Evolutionary conservation across 2,329 filamentous ascomycete species (phyloP).

Genomic region (Colletotrichum camelliae): DNA sequence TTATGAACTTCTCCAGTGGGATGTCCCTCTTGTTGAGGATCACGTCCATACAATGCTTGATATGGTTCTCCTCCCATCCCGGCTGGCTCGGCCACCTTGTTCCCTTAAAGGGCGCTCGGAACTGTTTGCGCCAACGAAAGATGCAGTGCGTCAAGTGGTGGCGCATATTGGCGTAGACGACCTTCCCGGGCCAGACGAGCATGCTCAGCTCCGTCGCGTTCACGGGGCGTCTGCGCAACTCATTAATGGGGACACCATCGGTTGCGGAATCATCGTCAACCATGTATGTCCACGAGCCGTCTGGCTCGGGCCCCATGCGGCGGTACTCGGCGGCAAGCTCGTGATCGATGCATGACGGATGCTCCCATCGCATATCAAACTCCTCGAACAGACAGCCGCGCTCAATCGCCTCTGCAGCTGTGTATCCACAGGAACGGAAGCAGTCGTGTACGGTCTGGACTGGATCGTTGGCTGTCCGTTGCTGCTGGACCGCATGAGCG

Average conservation of each 20-base stretch:
- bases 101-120: not conserved
- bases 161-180: not conserved
- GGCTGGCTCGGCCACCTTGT: not conserved
- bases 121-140: not conserved
- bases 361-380: not conserved
- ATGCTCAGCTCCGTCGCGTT: not conserved
- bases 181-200: not conserved
- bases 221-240: not conserved
- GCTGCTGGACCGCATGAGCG: not conserved
- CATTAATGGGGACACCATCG: not conserved
- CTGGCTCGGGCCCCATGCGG: not conserved
- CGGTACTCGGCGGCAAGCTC: not conserved
- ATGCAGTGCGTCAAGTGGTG: not conserved
- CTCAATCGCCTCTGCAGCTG: not conserved
- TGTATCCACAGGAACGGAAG: not conserved
- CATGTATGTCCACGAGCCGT: not conserved
- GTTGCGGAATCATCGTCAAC: not conserved
- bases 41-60: constrained; percentile 2
- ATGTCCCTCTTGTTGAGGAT: not conserved
- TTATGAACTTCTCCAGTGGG: not conserved
- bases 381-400: not conserved
- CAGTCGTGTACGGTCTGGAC: not conserved
- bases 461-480: not conserved
- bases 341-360: not conserved
- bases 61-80: not conserved